Base-by-base conservation (phyloP, 371 early-diverging fungal species). In the Apophysomyces variabilis region DNA sequence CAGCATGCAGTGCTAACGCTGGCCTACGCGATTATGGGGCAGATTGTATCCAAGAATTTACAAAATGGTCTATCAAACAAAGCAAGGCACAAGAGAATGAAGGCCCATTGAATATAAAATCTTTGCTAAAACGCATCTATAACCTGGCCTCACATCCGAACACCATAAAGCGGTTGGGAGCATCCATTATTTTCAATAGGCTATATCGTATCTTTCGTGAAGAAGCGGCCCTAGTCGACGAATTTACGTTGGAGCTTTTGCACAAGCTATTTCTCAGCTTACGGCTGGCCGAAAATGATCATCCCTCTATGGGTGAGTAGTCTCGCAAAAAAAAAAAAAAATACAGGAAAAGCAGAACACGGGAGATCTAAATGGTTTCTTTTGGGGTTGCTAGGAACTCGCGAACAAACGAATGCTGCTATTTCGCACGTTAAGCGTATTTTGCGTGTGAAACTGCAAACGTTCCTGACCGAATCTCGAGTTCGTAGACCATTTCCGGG, bases 61-160 rank as follows among this genome's bases (percentile, higher is more conserved):
- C 91, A 16, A 79, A 81, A 58, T 92, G 90, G 89, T 88, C 91
- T 0, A 87, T 93, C 64, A 92, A 92, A 66, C 92, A 91, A 62
- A 75, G 84, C 0, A 73, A 80, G 0, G 74, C 79, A 8, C 73
- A 78, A 41, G 66, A 67, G 9, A 66, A 78, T 18, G 74, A 71
- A 45, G 78, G 80, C 59, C 83, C 89, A 1, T 80, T 87, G 66
- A 92, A 92, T 69, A 86, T 89, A 38, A 85, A 87, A 37, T 88
- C 91, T 0, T 66, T 94, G 14, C 66, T 94, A 36, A 90, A 88
- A 54, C 76, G 92, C 7, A 39, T 93, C 3, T 90, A 89, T 66
- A 82, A 77, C n/a, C 68, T 91, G 7, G 84, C 86, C 39, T 68
- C 84, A 0, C 89, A 92, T 60, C 75, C 87, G 18, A 89, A 80